These are phyloP conservation scores for Coprinopsis cinerea DNA, from an alignment of 768 basidiomycete species.

Conservation along the genomic window DNA sequence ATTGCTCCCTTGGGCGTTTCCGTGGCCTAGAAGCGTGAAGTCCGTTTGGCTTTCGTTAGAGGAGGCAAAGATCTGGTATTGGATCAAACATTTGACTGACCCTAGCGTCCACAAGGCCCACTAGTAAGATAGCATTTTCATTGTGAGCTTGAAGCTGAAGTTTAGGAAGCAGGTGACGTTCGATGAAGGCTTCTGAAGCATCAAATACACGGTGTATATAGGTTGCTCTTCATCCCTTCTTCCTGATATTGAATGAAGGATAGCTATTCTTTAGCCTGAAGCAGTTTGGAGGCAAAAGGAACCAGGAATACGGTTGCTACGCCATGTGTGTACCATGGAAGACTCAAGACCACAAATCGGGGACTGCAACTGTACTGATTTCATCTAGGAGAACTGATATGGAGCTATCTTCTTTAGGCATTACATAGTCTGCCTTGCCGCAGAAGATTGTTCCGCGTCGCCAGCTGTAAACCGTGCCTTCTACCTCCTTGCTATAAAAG, in stretches of 20 bases:
- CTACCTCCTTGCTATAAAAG: background rate
- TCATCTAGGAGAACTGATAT: conserved; percentile 1
- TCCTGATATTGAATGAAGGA: no score
- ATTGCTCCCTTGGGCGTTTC: no score
- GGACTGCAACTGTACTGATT: background rate
- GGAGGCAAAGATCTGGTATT: no score
- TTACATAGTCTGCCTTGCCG: background rate
- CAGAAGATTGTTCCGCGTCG: conserved; percentile 1
- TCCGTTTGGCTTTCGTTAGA: no score
- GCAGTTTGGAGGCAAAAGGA: background rate
- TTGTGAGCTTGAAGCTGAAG: background rate
- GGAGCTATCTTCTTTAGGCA: conserved; percentile 2
- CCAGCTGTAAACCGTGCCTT: background rate
- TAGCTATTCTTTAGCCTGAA: no score
- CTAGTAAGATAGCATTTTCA: background rate
- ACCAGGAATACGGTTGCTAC: background rate
- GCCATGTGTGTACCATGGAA: background rate
- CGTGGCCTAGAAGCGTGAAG: no score
- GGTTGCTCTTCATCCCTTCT: no score
- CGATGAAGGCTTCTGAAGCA: conserved; percentile 1
- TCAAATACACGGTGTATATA: no score
- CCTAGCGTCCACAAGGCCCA: background rate
- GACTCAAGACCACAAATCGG: conserved; percentile 1
- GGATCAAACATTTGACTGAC: no score
- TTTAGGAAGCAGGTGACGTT: conserved; percentile 1